Evolutionary conservation across 148 eudicot species (phyloP), one percentile per base, ranked within the genome.

Genomic region (Euryodendron excelsum): DNA sequence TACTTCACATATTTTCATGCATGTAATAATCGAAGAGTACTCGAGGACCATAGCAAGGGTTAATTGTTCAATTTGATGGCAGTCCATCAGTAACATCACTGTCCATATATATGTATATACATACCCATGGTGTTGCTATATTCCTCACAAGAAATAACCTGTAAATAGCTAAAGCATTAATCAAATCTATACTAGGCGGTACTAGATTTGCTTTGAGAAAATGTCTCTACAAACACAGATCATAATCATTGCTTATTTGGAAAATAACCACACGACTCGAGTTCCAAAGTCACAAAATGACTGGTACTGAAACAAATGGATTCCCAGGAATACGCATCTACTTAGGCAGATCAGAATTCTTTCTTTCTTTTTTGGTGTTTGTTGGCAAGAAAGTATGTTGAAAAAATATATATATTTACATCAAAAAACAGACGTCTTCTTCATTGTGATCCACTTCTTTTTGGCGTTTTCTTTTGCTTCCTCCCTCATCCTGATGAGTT

Each of bases 401-500:
- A 21, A 25, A 71, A 21, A n/a, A 70, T 18, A 27, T 68, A 70
- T 18, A 27, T 68, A 62, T 76, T 34, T 75, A 73, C 75, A 68
- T 86, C 79, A 91, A 34, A 69, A 71, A 69, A 73, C 85, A 2
- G 88, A 34, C 60, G 78, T 71, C 80, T 85, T 83, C 84, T 83
- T 83, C 86, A 66, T 84, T 4, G 80, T 17, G 47, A 75, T 73
- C 92, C 91, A 90, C 80, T 74, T 90, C 81, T 77, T 91, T 76
- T 83, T 93, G 72, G 88, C 89, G 52, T 81, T 78, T 79, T 87
- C 92, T 1, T 86, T 76, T 10, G 93, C 96, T 72, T 83, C 90
- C 80, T 83, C 90, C 81, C 88, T 87, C 84, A 72, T 86, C 76
- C 58, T 88, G 81, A 74, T n/a, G 47, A 93, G 89, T 75, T 91